Evolutionary conservation across 2,329 filamentous ascomycete species (phyloP).

Genomic region (Amauroascus verrucosus): DNA sequence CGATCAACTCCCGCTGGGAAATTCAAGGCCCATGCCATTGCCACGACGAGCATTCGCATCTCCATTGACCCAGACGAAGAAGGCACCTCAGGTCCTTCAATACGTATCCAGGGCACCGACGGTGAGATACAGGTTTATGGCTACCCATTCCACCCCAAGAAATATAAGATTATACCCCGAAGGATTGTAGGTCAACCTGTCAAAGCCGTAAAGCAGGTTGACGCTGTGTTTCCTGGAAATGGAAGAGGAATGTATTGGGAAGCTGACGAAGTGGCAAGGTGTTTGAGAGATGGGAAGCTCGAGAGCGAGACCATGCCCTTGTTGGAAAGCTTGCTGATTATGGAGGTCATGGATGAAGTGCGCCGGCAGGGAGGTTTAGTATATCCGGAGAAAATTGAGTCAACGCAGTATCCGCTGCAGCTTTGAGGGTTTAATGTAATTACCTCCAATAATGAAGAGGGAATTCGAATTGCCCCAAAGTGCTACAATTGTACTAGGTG

Average conservation of each 20-base stretch:
- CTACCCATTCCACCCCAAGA: conserved; percentile 58
- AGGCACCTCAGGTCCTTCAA: conserved; percentile 52
- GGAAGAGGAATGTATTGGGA: conserved; percentile 87
- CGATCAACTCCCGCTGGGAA: conserved; percentile 38
- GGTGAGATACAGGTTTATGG: conserved; percentile 75
- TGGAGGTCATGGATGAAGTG: conserved; percentile 68
- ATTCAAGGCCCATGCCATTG: conserved; percentile 58
- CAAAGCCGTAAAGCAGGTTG: conserved; percentile 28
- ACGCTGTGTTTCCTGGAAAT: conserved; percentile 41
- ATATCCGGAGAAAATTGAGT: conserved; percentile 59
- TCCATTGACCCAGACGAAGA: conserved; percentile 52
- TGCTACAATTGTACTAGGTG: too few species aligned
- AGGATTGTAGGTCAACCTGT: conserved; percentile 37
- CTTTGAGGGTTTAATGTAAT: conserved; percentile 20
- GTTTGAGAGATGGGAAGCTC: conserved; percentile 63
- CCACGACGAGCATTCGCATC: conserved; percentile 55
- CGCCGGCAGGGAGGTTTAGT: conserved; percentile 51
- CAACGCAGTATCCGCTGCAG: conserved; percentile 43
- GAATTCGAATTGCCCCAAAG: too few species aligned
- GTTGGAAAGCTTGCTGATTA: conserved; percentile 71
- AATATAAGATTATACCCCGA: conserved; percentile 53
- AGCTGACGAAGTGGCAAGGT: conserved; percentile 67
- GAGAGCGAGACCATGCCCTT: conserved; percentile 62
- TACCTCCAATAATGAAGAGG: too few species aligned
- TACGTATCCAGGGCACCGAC: conserved; percentile 68